These are phyloP conservation scores for Pythium scleroteichum DNA, from an alignment of 352 stramenopile genomes.

Conservation along the genomic window DNA sequence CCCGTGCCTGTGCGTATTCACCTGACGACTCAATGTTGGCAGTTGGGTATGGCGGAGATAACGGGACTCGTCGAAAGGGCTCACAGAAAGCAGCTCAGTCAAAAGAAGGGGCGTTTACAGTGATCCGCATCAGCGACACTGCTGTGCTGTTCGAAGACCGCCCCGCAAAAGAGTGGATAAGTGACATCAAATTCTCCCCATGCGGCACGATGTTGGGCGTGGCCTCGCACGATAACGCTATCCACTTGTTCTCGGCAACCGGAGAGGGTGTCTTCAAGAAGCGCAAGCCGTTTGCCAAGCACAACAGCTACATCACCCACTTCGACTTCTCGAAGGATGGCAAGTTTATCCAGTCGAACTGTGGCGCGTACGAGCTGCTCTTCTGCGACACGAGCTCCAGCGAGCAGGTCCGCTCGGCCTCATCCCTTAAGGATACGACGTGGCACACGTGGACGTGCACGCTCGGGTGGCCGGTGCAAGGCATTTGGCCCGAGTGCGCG, in stretches of 20 bases:
- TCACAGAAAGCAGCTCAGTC: constrained; percentile 32
- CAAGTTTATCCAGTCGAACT: constrained; percentile 73
- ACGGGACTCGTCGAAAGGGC: constrained; percentile 43
- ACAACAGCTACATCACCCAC: constrained; percentile 86
- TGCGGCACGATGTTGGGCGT: constrained; percentile 48
- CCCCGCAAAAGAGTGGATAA: constrained; percentile 74
- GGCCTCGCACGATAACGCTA: constrained; percentile 73
- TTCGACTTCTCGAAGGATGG: constrained; percentile 81
- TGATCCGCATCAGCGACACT: constrained; percentile 34
- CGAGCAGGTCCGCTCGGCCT: constrained; percentile 83
- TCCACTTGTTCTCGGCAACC: constrained; percentile 55
- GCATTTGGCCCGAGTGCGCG: constrained; percentile 81
- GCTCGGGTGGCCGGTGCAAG: constrained; percentile 91
- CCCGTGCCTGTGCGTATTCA: constrained; percentile 84
- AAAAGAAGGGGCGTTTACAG: constrained; percentile 49
- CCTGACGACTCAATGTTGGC: constrained; percentile 84
- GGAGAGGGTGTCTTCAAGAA: constrained; percentile 40
- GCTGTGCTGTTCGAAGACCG: constrained; percentile 58
- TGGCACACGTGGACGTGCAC: constrained; percentile 92
- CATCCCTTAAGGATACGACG: constrained; percentile 67
- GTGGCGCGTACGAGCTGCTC: constrained; percentile 89
- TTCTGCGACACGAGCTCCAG: constrained; percentile 86
- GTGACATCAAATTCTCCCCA: constrained; percentile 75
- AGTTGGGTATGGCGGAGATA: constrained; percentile 75
- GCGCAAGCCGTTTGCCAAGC: constrained; percentile 71